A percentile compares a stretch with the other conserved stretches of the same genome.
phyloP scores from a whole-genome alignment of 352 stramenopile genomes.

The Phytophthora megakarya region DNA sequence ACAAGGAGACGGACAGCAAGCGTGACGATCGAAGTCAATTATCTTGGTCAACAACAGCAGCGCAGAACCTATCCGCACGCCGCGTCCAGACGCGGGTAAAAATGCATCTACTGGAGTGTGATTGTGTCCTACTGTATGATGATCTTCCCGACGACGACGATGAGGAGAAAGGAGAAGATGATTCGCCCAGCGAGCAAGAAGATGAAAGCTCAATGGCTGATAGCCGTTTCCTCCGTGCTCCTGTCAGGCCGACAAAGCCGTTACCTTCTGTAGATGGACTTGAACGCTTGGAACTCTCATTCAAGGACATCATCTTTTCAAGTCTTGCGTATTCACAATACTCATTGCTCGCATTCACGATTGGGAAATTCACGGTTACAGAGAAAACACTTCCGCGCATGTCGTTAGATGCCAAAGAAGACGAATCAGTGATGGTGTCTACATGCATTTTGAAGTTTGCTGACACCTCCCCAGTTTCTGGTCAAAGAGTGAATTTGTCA shows the following conservation, averaged over 20 bases:
- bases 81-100: constrained; percentile 72
- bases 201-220: constrained; percentile 26
- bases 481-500: constrained; percentile 66
- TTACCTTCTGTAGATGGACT: constrained; percentile 67
- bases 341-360: constrained; percentile 51
- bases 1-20: constrained; percentile 33
- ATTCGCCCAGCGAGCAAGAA: constrained; percentile 21
- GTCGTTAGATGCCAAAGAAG: constrained; percentile 69
- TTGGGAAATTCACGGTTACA: constrained; percentile 67
- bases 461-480: constrained; percentile 61
- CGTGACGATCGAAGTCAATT: constrained; percentile 31
- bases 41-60: constrained; percentile 43
- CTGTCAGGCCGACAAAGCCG: constrained; percentile 34
- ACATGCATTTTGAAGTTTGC: constrained; percentile 66
- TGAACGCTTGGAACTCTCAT: constrained; percentile 65
- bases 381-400: constrained; percentile 81
- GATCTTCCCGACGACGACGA: constrained; percentile 68
- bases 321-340: constrained; percentile 65
- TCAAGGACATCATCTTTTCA: constrained; percentile 79
- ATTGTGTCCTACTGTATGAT: constrained; percentile 81
- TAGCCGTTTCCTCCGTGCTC: constrained; percentile 27
- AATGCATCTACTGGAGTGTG: constrained; percentile 76
- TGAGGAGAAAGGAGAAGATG: constrained; percentile 26
- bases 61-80: constrained; percentile 41
- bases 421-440: constrained; percentile 64